Base-by-base conservation (phyloP, 495 filamentous ascomycete genomes). In the Aspergillus nanangensis region DNA sequence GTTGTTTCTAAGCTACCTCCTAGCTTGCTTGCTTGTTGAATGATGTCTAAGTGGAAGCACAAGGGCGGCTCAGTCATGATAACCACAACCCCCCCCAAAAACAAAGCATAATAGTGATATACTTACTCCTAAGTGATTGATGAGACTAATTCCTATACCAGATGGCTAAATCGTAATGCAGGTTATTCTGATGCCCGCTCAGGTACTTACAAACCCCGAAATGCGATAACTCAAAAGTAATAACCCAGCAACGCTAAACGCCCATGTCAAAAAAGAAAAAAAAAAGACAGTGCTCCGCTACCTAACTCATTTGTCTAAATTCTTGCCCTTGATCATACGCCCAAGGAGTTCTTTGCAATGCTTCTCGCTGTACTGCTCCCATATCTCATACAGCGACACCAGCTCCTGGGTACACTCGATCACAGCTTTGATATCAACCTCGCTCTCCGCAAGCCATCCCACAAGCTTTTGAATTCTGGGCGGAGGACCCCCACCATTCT, bases 391-490 rank as follows among this genome's bases (percentile, higher is more conserved):
- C 49, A 98, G 78, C 3, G 90, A 94, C 33, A 98, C 89, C 41
- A 97, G 77, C 70, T 97, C 94, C 66, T 98, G 93, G 0, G 87
- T 90, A 64, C 86, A 92, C 57, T 97, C 92, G 35, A 96, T 84
- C 58, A 96, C 83, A 17, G 83, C 88, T 65, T 87, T 87, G 60
- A 97, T 88, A 61, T 97, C 92, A 24, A 97, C 80, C 52, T 85
- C 87, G 56, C 89, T 94, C 58, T 96, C 91, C 4, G 92, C 90
- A 41, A 97, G 79, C 87, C 91, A 98, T 32, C 74, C 75, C 2
- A 89, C 75, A 40, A 95, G 78, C 47, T 82, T 84, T 54, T 87
- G 83, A 13, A 94, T 78, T 50, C 87, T 81, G 4, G 62, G 53
- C 31, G 69, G 66, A 23, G 62, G 61, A 5, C 64, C 66, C n/a